Percentiles rank a stretch among this genome's conserved stretches.
Evolutionary conservation across 371 early-diverging fungal genomes (phyloP).

Genomic region (Lichtheimia corymbifera): DNA sequence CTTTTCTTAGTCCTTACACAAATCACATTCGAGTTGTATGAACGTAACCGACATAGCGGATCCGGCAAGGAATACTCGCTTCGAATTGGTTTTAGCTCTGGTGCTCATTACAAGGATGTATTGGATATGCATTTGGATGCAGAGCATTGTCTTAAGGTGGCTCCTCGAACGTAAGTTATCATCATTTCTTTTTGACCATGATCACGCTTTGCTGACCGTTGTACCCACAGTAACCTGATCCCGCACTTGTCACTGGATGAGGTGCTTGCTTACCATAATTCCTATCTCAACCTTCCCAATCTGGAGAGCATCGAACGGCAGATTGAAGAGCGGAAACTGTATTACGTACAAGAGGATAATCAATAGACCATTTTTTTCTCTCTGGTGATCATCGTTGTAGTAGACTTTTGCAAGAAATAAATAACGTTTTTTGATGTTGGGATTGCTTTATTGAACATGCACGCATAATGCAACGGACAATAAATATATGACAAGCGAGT

Average conservation of each 20-base stretch:
- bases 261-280: slow-evolving; percentile 42
- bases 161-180: slow-evolving; percentile 57
- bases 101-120: slow-evolving; percentile 89
- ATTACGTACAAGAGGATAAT: slow-evolving; percentile 54
- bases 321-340: slow-evolving; percentile 47
- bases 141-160: slow-evolving; percentile 85
- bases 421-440: no score
- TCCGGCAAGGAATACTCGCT: slow-evolving; percentile 80
- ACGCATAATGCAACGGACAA: no score
- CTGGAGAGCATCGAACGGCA: slow-evolving; percentile 44
- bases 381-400: no score
- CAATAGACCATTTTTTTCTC: slow-evolving; percentile 15
- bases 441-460: no score
- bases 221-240: slow-evolving; percentile 36
- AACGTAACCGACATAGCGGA: slow-evolving; percentile 69
- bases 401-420: no score
- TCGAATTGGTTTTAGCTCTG: slow-evolving; percentile 88
- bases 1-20: slow-evolving; percentile 78
- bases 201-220: not conserved
- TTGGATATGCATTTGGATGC: slow-evolving; percentile 88
- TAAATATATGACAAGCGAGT: no score
- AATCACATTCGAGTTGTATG: slow-evolving; percentile 96
- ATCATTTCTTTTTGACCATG: not conserved
- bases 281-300: slow-evolving; percentile 47
- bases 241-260: slow-evolving; percentile 49